Percentiles rank a stretch among this genome's conserved stretches.
Conservation (phyloP, 108 stramenopile species). For the Fragilaria crotonensis region DNA sequence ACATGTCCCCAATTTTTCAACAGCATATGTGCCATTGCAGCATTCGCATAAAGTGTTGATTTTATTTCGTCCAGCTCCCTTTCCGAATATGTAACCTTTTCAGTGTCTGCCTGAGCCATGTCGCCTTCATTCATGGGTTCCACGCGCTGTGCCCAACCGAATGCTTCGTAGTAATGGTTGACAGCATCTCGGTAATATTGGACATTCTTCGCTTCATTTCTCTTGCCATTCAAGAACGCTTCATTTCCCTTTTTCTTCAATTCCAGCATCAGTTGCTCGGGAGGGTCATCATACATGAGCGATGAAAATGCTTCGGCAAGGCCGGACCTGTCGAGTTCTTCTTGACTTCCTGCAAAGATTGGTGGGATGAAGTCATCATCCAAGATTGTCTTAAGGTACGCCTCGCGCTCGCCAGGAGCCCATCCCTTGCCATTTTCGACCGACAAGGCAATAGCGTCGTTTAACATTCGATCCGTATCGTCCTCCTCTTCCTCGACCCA, state of each 20-base stretch:
- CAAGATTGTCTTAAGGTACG: constrained; percentile 65
- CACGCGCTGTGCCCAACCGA: constrained; percentile 71
- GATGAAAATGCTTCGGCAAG: constrained; percentile 74
- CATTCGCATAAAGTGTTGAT: constrained; percentile 63
- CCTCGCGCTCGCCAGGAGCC: constrained; percentile 77
- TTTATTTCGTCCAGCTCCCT: constrained; percentile 61
- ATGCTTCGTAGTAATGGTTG: constrained; percentile 82
- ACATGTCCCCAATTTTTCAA: constrained; percentile 85
- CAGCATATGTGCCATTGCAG: constrained; percentile 74
- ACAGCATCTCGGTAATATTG: constrained; percentile 87
- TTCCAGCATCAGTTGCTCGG: constrained; percentile 57
- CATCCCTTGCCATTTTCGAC: constrained; percentile 81
- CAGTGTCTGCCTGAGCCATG: constrained; percentile 43
- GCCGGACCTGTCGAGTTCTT: constrained; percentile 69
- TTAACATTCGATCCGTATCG: constrained; percentile 49
- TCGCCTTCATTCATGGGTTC: constrained; percentile 54
- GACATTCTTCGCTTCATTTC: constrained; percentile 72
- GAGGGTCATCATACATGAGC: constrained; percentile 70
- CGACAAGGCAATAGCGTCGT: constrained; percentile 80
- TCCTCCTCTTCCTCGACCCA: constrained; percentile 59
- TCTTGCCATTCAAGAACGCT: constrained; percentile 61
- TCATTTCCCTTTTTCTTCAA: constrained; percentile 75
- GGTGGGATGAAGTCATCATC: constrained; percentile 87
- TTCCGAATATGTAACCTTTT: too few relatives aligned
- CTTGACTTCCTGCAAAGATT: constrained; percentile 56